A percentile compares a stretch with the other conserved stretches of the same genome.
Evolutionary conservation across 176 grass and related monocot species (phyloP).

Genomic region (Neostapfia colusana): DNA sequence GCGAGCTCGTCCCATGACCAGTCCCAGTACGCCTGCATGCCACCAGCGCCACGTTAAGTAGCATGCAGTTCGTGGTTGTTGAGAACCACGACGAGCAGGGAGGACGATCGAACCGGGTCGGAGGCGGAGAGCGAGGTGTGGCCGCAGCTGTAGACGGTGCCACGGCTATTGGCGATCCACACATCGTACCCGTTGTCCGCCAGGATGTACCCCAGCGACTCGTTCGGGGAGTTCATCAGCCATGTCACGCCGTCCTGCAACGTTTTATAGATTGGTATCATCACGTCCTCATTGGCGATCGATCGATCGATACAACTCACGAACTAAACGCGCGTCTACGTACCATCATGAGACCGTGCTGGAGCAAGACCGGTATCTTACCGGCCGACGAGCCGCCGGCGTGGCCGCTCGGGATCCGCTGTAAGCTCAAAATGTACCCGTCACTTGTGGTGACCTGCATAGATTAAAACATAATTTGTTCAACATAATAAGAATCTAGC

Average conservation of each 20-base stretch:
- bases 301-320: too few species aligned
- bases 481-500: not conserved
- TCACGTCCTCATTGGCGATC: too few species aligned
- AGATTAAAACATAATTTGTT: not conserved
- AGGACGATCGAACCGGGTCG: not conserved
- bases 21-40: constrained; percentile 48
- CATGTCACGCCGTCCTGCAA: constrained; percentile 57
- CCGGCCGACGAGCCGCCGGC: not conserved
- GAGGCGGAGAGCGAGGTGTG: constrained; percentile 48
- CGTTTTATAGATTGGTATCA: not conserved
- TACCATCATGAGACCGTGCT: constrained; percentile 61
- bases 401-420: constrained; percentile 41
- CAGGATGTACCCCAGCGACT: constrained; percentile 61
- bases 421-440: constrained; percentile 61
- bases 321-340: too few species aligned
- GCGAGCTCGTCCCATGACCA: constrained; percentile 71
- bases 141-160: constrained; percentile 51
- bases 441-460: constrained; percentile 55
- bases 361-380: constrained; percentile 47
- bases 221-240: constrained; percentile 47
- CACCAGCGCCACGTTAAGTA: too few species aligned
- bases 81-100: too few species aligned
- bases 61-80: too few species aligned
- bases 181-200: constrained; percentile 60
- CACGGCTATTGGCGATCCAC: constrained; percentile 58